Evolutionary conservation across 768 basidiomycete genomes (phyloP).

Genomic region (Rhizopogon vinicolor): DNA sequence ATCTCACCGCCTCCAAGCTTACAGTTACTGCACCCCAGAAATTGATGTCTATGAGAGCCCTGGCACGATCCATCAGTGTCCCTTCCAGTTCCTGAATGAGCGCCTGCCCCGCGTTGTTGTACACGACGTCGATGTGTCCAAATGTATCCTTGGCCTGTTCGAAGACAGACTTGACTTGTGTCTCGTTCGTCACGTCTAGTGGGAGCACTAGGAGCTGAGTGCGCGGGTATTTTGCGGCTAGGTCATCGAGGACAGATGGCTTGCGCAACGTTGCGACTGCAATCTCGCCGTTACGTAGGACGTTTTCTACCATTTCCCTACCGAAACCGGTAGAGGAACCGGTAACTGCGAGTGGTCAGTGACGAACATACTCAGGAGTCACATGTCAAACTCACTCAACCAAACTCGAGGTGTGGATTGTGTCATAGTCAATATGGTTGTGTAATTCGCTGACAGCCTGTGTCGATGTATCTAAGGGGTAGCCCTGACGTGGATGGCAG

Average conservation of each 20-base stretch:
- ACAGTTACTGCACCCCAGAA: constrained; percentile 43
- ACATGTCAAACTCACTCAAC: background rate
- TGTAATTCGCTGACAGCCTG: background rate
- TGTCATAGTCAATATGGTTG: background rate
- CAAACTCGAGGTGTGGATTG: too few relatives aligned
- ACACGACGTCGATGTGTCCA: constrained; percentile 31
- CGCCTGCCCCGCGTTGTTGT: constrained; percentile 32
- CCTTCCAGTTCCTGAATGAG: constrained; percentile 27
- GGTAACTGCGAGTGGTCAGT: constrained; percentile 24
- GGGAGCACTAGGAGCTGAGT: constrained; percentile 23
- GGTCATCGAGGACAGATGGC: constrained; percentile 26
- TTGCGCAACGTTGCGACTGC: constrained; percentile 39
- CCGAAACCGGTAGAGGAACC: constrained; percentile 39
- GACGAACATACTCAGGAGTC: background rate
- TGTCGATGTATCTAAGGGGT: too few relatives aligned
- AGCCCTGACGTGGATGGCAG: background rate
- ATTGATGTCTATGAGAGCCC: constrained; percentile 34
- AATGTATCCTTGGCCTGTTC: constrained; percentile 17
- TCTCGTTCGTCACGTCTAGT: constrained; percentile 24
- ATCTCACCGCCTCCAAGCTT: constrained; percentile 26
- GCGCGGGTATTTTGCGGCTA: constrained; percentile 5
- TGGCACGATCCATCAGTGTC: constrained; percentile 28
- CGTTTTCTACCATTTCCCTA: constrained; percentile 22
- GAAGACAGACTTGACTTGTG: constrained; percentile 14
- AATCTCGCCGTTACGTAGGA: constrained; percentile 30